phyloP scores from a whole-genome alignment of 441 rosid species.

The Populus hybrid region DNA sequence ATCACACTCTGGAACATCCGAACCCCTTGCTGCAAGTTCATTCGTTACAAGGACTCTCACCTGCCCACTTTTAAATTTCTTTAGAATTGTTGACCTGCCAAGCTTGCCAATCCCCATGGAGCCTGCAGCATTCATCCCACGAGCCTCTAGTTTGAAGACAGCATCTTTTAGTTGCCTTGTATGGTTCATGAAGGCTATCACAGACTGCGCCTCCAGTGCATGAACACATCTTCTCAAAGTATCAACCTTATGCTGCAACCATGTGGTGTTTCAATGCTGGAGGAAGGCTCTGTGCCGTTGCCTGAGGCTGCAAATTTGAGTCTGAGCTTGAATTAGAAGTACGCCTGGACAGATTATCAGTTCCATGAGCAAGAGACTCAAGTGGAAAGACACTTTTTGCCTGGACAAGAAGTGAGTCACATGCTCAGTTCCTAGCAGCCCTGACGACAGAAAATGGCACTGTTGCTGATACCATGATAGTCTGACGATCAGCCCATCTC shows the following conservation, averaged over 20 bases:
- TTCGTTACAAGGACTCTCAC: conserved; percentile 75
- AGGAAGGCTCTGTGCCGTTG: conserved; percentile 66
- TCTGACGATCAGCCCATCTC: conserved; percentile 51
- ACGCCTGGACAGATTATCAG: conserved; percentile 35
- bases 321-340: conserved; percentile 37
- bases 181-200: conserved; percentile 88
- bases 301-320: conserved; percentile 40
- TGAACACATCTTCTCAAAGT: conserved; percentile 79
- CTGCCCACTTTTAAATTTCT: conserved; percentile 80
- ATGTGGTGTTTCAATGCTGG: conserved; percentile 73
- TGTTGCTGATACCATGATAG: conserved; percentile 80
- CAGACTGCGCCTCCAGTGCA: conserved; percentile 79
- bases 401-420: conserved; percentile 75
- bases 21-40: conserved; percentile 93
- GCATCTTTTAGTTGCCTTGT: conserved; percentile 85
- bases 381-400: conserved; percentile 59
- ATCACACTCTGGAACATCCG: conserved; percentile 89
- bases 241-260: conserved; percentile 84
- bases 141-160: conserved; percentile 85
- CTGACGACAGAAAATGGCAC: conserved; percentile 83
- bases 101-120: conserved; percentile 93
- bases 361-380: conserved; percentile 50
- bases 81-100: conserved; percentile 71
- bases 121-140: conserved; percentile 76
- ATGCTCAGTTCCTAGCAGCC: conserved; percentile 87